These are phyloP conservation scores for Cunninghamia lanceolata DNA, from an alignment of 75 land plant genomes.

Conservation along the genomic window DNA sequence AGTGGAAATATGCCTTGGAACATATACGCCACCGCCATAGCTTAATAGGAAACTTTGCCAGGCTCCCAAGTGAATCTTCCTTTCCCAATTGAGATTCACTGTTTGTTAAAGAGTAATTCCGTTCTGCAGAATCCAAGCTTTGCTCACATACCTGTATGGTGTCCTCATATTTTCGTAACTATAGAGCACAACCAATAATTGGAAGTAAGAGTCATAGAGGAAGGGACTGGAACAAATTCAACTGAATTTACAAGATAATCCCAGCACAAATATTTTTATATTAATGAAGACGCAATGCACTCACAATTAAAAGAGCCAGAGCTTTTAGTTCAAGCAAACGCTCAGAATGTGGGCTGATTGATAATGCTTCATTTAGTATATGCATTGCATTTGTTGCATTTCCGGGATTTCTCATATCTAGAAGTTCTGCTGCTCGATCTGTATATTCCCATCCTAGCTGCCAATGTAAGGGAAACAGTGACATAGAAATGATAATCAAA, in stretches of 20 bases:
- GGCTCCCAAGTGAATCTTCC: slow-evolving; percentile 14
- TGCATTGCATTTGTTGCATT: slow-evolving; percentile 54
- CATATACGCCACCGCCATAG: slow-evolving; percentile 53
- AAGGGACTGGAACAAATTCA: background rate
- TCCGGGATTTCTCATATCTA: slow-evolving; percentile 24
- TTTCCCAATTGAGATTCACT: slow-evolving; percentile 11
- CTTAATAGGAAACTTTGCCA: slow-evolving; percentile 16
- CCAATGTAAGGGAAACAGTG: slow-evolving; percentile 6
- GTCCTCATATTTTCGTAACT: slow-evolving; percentile 61
- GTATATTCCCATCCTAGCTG: slow-evolving; percentile 62
- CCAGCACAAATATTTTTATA: background rate
- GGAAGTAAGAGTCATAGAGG: background rate
- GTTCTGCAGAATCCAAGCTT: slow-evolving; percentile 40
- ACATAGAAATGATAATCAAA: background rate
- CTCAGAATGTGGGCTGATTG: slow-evolving; percentile 68
- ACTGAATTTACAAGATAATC: background rate
- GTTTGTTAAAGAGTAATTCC: slow-evolving; percentile 21
- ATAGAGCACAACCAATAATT: slow-evolving; percentile 5
- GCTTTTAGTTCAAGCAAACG: slow-evolving; percentile 75
- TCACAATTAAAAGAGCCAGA: slow-evolving; percentile 58
- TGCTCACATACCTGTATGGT: slow-evolving; percentile 64
- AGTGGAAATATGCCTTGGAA: slow-evolving; percentile 49
- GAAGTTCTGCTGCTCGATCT: slow-evolving; percentile 37
- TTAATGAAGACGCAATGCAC: slow-evolving; percentile 4
- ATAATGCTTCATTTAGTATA: slow-evolving; percentile 63